These are phyloP conservation scores for Agaricus subrufescens DNA, from an alignment of 768 basidiomycete species.

Conservation along the genomic window DNA sequence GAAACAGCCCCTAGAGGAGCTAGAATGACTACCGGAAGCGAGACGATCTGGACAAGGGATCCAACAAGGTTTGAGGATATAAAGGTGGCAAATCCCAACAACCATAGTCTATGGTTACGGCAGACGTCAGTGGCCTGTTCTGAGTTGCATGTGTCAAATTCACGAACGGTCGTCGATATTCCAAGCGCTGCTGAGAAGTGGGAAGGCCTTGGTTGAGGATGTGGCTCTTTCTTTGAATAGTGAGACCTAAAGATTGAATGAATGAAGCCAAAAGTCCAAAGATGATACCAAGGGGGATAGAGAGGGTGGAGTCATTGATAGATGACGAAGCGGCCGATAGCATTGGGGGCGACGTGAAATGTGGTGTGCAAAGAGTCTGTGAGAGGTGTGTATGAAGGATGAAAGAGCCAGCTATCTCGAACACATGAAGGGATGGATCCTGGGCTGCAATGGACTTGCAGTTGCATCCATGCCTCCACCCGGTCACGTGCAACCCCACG, in stretches of 20 bases:
- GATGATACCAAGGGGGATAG: slow-evolving; percentile 48
- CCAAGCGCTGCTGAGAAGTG: slow-evolving; percentile 54
- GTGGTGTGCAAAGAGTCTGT: neutral
- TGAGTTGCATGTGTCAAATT: neutral
- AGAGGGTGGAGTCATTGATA: slow-evolving; percentile 21
- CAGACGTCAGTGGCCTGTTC: neutral
- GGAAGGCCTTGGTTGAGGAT: slow-evolving; percentile 75
- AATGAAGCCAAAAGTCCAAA: slow-evolving; percentile 79
- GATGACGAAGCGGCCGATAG: neutral
- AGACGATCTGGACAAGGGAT: slow-evolving; percentile 88
- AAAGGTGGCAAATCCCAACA: slow-evolving; percentile 82
- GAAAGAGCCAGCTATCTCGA: slow-evolving; percentile 1
- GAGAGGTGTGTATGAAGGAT: neutral
- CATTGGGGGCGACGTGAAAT: neutral
- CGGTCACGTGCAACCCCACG: slow-evolving; percentile 1
- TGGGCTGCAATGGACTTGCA: neutral
- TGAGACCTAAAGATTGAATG: slow-evolving; percentile 87
- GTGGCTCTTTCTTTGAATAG: slow-evolving; percentile 93
- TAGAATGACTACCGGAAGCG: slow-evolving; percentile 90
- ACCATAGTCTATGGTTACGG: slow-evolving; percentile 61
- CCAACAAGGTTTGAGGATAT: slow-evolving; percentile 85
- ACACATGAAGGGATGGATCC: neutral
- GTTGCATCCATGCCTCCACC: neutral
- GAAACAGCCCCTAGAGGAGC: slow-evolving; percentile 92
- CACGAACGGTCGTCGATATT: slow-evolving; percentile 79